Conservation (phyloP, 202 grass and related monocot species). For the Panicum hallii region DNA sequence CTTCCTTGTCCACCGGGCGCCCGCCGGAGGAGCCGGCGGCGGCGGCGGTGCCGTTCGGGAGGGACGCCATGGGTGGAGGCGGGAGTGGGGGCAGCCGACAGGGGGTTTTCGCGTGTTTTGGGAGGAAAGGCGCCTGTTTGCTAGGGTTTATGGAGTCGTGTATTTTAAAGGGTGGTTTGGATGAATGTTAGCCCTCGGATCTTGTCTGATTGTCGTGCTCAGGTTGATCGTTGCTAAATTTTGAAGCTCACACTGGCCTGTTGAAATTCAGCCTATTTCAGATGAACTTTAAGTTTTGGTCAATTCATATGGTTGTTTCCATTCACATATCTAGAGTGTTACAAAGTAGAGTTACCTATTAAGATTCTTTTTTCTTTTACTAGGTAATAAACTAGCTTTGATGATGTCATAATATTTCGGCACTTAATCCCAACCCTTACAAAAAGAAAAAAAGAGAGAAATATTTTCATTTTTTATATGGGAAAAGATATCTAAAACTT, state of each 20-base stretch:
- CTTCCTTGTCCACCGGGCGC: conserved; percentile 75
- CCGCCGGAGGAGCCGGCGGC: conserved; percentile 2
- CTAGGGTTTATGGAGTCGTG: conserved; percentile 59
- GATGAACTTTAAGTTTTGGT: too few relatives aligned
- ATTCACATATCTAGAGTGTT: not conserved
- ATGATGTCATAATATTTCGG: not conserved
- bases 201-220: conserved; percentile 28
- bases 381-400: too few relatives aligned
- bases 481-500: not conserved
- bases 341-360: too few relatives aligned
- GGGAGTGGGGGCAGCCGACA: not conserved
- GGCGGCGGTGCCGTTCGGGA: conserved; percentile 48
- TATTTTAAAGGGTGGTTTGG: conserved; percentile 14
- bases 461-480: not conserved
- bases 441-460: not conserved
- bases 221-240: conserved; percentile 5
- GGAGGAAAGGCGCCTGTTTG: not conserved
- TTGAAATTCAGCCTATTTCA: not conserved
- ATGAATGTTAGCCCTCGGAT: conserved; percentile 26
- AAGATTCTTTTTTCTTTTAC: too few relatives aligned
- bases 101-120: conserved; percentile 11
- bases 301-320: not conserved
- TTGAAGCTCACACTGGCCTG: not conserved
- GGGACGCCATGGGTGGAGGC: conserved; percentile 58
- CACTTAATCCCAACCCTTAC: not conserved